Evolutionary conservation across 1,284 basidiomycete genomes (phyloP), one percentile per base, ranked within the genome.

Genomic region (Trichosporon faecale): DNA sequence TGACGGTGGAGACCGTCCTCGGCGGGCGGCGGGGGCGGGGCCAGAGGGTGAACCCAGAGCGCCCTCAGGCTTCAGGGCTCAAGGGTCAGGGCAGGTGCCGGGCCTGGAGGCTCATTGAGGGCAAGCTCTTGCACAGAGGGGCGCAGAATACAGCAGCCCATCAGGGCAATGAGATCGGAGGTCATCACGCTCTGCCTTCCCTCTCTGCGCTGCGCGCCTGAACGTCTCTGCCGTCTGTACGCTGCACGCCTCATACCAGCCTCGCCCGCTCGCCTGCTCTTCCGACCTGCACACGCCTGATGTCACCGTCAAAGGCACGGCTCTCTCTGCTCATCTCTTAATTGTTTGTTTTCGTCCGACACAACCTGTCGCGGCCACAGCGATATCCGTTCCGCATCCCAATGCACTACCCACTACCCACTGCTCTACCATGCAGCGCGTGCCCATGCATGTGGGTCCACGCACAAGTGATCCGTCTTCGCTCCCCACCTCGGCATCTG

Each of bases 31-130:
- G 49, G 23, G 49, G 49, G 23, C 49, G 49, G 49, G 16, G 52
- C 33, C 27, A 57, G 31, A 37, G 65, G 65, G 65, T 46, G 16
- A 7, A 66, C 49, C 23, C 49, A 23, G 49, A 52, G 40, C 49
- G 49, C 49, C 31, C 21, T 23, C 21, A 25, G 49, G 49, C 31
- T 9, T 23, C 21, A 25, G 49, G 49, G 21, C 21, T 52, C n/a
- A 52, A 21, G 49, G 18, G 21, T 3, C 49, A 52, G 49, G 49
- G 49, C n/a, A 52, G 23, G 49, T 52, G 46, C 46, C 46, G 46
- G 46, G 46, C 46, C 46, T 23, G 21, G 46, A 52, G 46, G 21
- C 44, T 46, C 16, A 18, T 46, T 5, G 44, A 46, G 44, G 18
- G 18, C 44, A 21, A 5, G 18, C 3, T 18, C n/a, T 1, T 2